These are phyloP conservation scores for Curvularia verruculosa DNA, from an alignment of 2,329 filamentous ascomycete genomes.

Conservation along the genomic window DNA sequence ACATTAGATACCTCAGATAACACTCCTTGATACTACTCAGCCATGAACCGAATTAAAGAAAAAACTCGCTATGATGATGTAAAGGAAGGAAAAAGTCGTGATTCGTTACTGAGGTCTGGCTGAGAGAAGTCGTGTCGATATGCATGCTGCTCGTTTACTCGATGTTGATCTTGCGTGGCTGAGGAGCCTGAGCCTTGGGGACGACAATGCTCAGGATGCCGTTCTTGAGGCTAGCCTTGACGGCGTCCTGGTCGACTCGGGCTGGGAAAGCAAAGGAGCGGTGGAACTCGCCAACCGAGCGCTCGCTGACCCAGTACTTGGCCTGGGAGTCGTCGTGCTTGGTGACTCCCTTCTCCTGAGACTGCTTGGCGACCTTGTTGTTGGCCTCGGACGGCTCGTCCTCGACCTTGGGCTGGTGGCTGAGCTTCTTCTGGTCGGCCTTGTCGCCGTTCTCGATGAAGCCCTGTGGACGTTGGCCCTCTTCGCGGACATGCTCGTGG, in stretches of 20 bases:
- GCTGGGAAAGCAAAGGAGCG: constrained; percentile 65
- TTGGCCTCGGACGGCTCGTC: constrained; percentile 57
- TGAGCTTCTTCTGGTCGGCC: constrained; percentile 29
- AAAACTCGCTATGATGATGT: constrained; percentile 3
- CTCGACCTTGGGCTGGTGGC: constrained; percentile 65
- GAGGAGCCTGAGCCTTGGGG: constrained; percentile 60
- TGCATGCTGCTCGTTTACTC: constrained; percentile 50
- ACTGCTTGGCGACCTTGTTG: constrained; percentile 36
- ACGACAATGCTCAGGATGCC: constrained; percentile 64
- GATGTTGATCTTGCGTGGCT: constrained; percentile 61
- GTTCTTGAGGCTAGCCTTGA: constrained; percentile 66
- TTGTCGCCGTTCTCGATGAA: constrained; percentile 51
- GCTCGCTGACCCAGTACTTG: constrained; percentile 73
- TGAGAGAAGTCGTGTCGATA: not conserved
- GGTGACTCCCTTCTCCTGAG: constrained; percentile 47
- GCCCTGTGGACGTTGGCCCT: constrained; percentile 59
- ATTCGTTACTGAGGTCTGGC: not conserved
- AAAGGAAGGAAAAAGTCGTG: not conserved
- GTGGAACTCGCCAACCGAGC: constrained; percentile 64
- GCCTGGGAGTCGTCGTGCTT: constrained; percentile 56
- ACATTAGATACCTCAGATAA: not conserved
- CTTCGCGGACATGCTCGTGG: constrained; percentile 67
- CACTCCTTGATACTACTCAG: not conserved
- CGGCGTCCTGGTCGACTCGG: constrained; percentile 64
- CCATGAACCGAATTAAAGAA: not conserved